These are phyloP conservation scores for Geotrichum klebahnii DNA, from an alignment of 1,139 yeast genomes.

Conservation along the genomic window DNA sequence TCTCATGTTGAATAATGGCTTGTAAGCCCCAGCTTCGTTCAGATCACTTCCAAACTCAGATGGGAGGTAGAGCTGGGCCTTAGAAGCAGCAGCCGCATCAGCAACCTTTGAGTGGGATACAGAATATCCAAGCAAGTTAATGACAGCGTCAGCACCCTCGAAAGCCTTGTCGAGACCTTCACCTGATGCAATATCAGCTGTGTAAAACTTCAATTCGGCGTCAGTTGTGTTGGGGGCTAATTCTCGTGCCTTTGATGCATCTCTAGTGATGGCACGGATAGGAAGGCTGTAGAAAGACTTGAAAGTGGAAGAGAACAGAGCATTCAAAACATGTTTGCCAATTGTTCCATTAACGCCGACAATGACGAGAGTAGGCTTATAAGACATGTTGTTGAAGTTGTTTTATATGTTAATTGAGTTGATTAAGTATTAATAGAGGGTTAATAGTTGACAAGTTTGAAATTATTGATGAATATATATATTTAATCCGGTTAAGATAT, in stretches of 20 bases:
- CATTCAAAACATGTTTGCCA: conserved; percentile 48
- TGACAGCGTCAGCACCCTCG: conserved; percentile 49
- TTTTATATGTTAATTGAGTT: too few species aligned
- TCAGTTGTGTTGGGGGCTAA: conserved; percentile 42
- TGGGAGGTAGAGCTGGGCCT: conserved; percentile 54
- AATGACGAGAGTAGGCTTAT: conserved; percentile 44
- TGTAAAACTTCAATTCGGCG: conserved; percentile 26
- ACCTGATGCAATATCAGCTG: conserved; percentile 29
- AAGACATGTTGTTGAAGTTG: too few species aligned
- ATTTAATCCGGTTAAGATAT: too few species aligned
- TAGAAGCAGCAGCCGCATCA: conserved; percentile 42
- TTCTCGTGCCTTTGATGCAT: conserved; percentile 39
- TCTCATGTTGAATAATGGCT: conserved; percentile 45
- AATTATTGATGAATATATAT: too few species aligned
- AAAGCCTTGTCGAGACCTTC: conserved; percentile 41
- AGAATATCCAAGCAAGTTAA: conserved; percentile 44
- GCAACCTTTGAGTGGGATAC: conserved; percentile 37
- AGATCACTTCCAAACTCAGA: conserved; percentile 58
- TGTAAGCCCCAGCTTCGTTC: conserved; percentile 31
- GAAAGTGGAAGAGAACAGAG: conserved; percentile 46
- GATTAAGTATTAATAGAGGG: too few species aligned
- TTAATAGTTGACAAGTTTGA: too few species aligned
- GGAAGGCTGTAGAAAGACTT: conserved; percentile 47
- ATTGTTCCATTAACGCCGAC: conserved; percentile 53
- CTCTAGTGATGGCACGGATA: conserved; percentile 50